Evolutionary conservation across 2,329 filamentous ascomycete species (phyloP).

Genomic region (Aspergillus neoniger): DNA sequence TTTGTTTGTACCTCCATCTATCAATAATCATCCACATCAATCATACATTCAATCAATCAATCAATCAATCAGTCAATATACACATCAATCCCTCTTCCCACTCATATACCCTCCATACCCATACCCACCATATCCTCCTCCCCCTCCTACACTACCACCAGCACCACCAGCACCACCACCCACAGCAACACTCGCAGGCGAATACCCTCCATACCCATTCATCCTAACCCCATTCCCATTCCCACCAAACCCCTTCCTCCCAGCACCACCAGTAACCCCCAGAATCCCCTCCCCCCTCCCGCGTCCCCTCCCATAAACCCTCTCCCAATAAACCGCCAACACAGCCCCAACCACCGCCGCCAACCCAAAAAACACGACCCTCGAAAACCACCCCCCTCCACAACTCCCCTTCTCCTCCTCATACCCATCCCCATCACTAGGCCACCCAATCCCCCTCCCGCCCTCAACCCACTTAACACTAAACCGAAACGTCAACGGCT

Average conservation of each 20-base stretch:
- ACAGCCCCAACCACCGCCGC: slow-evolving; percentile 40
- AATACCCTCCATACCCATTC: slow-evolving; percentile 60
- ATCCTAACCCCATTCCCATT: slow-evolving; percentile 56
- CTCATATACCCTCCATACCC: slow-evolving; percentile 42
- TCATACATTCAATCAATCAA: background rate
- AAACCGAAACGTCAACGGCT: slow-evolving; percentile 76
- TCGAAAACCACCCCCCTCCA: slow-evolving; percentile 29
- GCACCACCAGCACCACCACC: slow-evolving; percentile 12
- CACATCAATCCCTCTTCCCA: slow-evolving; percentile 46
- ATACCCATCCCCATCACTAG: slow-evolving; percentile 12
- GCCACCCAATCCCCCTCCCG: slow-evolving; percentile 40
- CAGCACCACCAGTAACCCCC: slow-evolving; percentile 43
- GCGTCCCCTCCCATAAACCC: slow-evolving; percentile 25
- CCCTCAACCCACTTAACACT: slow-evolving; percentile 72
- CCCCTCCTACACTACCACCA: slow-evolving; percentile 25
- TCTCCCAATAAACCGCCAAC: slow-evolving; percentile 42
- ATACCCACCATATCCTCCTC: slow-evolving; percentile 28
- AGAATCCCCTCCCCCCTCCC: slow-evolving; percentile 51
- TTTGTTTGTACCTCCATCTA: slow-evolving; percentile 1
- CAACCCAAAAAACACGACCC: slow-evolving; percentile 38
- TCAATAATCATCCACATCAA: background rate
- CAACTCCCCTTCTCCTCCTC: slow-evolving; percentile 11
- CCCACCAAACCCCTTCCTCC: slow-evolving; percentile 51
- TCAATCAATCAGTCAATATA: background rate
- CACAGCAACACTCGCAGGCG: slow-evolving; percentile 17